Evolutionary conservation across 768 basidiomycete genomes (phyloP), one percentile per base, ranked within the genome.

Genomic region (Suillus alpinus): DNA sequence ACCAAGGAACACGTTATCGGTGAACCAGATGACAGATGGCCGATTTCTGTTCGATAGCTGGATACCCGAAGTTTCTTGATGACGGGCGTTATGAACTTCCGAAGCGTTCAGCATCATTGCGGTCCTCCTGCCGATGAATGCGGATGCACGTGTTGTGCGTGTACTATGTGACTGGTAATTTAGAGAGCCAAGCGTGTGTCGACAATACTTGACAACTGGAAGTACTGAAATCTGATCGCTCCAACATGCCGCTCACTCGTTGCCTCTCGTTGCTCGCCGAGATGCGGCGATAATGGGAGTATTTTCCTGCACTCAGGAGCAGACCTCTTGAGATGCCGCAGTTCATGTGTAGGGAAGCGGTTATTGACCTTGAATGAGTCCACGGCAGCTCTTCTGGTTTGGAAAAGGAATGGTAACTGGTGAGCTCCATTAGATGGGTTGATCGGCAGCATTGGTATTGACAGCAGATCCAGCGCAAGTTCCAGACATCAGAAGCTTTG

Each of bases 331-430:
- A 65, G 36, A 75, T 71, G 4, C 81, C 79, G 41, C 67, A 61
- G 59, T 82, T 78, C 56, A 73, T 59, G 64, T 78, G 13, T 59
- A 76, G 78, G 6, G 75, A 76, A n/a, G 75, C 81, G 1, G 82
- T 75, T 23, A 81, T 74, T 13, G 23, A 78, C 76, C 65, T 82
- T 81, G 64, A 81, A 79, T 9, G 79, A 73, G 63, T 82, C 82
- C 16, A 79, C 82, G 6, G 70, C 78, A 13, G 71, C 73, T 65
- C 81, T 83, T 16, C 73, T 61, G 41, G 62, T 62, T 59, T 63
- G 61, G 36, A 68, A 65, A 43, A 65, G 65, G 4, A 61, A 59
- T 8, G 63, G 60, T 16, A 71, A 66, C 18, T 70, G 23, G 40
- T 64, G 68, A 4, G 63, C 65, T 12, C 75, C 76, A 79, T 76